Base-by-base conservation (phyloP, 2,329 filamentous ascomycete genomes). In the Mycosphaerella sp. region DNA sequence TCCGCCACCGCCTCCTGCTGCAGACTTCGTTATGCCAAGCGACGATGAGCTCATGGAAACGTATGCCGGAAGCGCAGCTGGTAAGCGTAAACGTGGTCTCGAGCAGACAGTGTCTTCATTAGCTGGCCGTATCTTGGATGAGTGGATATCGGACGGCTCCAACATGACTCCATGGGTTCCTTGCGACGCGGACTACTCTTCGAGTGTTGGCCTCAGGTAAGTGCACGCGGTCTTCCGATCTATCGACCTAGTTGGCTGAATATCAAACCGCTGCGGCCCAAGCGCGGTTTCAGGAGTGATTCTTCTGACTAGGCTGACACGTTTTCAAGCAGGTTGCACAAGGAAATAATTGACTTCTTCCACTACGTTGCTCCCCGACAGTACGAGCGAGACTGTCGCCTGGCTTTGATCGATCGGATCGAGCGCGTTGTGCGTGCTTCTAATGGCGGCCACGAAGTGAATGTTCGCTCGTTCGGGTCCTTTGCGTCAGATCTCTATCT, bases 331-430 rank as follows among this genome's bases (percentile, higher is more conserved):
- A 67, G 87, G 68, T 73, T 98, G 21, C 89, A 97, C 68, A 88
- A 89, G 63, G 93, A 98, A 69, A 84, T 97, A 39, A 73, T 86
- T 27, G 87, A 94, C 62, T 97, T 96, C 66, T 94, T 90, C 66
- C 76, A 90, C 32, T 94, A 85, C 66, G 85, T 95, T 28, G 82
- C 79, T 56, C 93, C 93, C 2, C 79, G 80, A 41, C 70, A 79
- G 2, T 93, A 86, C 61, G 93, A 98, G 69, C 78, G 89, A 55
- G 73, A 76, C 2, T 81, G 95, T 49, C 87, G 93, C 8, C 70
- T 77, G 16, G 79, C 86, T 41, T 73, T 98, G 12, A 77, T 97
- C 30, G 71, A 80, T 2, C 82, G 88, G 14, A 74, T 97, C 1
- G 75, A 81, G 44, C 64, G 66, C 14, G 75, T 77, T 2, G 76